Evolutionary conservation across 805 yeast genomes (phyloP).

Genomic region (Babjeviella inositovora): DNA sequence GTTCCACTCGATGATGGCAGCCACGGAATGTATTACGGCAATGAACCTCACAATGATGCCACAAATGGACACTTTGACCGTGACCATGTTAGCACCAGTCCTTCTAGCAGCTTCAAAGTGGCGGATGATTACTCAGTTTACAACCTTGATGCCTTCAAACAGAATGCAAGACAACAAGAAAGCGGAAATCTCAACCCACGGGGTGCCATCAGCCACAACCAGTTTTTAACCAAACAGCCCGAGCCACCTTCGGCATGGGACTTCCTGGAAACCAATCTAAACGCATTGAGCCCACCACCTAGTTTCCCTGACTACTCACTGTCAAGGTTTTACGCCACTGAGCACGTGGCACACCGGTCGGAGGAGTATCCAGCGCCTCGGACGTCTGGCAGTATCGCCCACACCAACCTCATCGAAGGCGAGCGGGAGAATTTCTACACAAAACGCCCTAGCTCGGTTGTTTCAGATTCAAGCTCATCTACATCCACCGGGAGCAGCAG

Average conservation of each 20-base stretch:
- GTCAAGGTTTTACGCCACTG: slow-evolving; percentile 1
- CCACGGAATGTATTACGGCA: not conserved
- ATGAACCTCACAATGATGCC: not conserved
- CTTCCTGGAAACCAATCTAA: no score
- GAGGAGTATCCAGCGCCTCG: slow-evolving; percentile 1
- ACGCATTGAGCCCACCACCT: not conserved
- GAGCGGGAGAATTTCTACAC: slow-evolving; percentile 1
- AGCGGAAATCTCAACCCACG: no score
- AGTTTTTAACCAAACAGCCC: no score
- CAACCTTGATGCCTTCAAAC: no score
- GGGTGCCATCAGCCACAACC: no score
- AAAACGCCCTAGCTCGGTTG: slow-evolving; percentile 2
- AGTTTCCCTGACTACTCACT: not conserved
- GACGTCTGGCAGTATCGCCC: slow-evolving; percentile 1
- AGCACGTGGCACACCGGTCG: slow-evolving; percentile 4
- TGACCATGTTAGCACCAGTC: no score
- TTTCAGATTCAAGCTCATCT: slow-evolving; percentile 2
- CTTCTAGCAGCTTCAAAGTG: no score
- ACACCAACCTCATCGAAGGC: slow-evolving; percentile 2
- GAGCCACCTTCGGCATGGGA: no score
- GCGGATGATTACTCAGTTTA: no score
- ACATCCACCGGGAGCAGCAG: slow-evolving; percentile 4
- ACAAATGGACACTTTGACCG: no score
- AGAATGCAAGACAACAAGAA: no score
- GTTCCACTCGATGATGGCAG: slow-evolving; percentile 1